Conservation (phyloP, 2,329 filamentous ascomycete species). For the Capronia americana region DNA sequence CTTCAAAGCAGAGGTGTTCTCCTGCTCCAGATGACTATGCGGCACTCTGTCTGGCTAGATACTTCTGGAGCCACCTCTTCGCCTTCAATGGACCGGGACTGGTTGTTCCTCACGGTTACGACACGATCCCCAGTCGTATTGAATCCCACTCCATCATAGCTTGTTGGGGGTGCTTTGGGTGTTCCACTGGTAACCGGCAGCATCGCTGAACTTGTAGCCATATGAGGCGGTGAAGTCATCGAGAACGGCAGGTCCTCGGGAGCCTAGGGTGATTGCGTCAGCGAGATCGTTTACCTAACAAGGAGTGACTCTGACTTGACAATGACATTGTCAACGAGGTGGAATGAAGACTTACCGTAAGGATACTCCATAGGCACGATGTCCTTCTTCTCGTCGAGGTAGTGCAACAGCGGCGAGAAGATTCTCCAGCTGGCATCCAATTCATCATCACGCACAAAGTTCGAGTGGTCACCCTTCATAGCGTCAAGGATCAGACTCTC, state of each 20-base stretch:
- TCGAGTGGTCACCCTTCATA: slow-evolving; percentile 98
- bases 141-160: slow-evolving; percentile 26
- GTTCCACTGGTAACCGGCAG: slow-evolving; percentile 93
- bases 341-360: slow-evolving; percentile 73
- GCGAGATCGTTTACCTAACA: background rate
- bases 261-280: slow-evolving; percentile 64
- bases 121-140: slow-evolving; percentile 7
- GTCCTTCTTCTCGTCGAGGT: slow-evolving; percentile 98
- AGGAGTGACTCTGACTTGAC: background rate
- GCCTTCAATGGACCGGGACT: background rate
- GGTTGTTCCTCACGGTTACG: background rate
- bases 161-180: slow-evolving; percentile 57
- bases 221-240: slow-evolving; percentile 98
- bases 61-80: background rate
- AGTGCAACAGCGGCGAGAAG: slow-evolving; percentile 96
- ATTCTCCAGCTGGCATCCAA: slow-evolving; percentile 98
- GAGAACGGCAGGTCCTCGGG: slow-evolving; percentile 91
- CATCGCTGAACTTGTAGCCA: slow-evolving; percentile 98
- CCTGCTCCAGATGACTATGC: background rate
- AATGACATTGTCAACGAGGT: background rate
- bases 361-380: slow-evolving; percentile 99
- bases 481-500: slow-evolving; percentile 97
- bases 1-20: background rate
- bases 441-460: slow-evolving; percentile 97
- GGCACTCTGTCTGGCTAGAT: background rate